Percentiles rank a stretch among this genome's conserved stretches.
These are phyloP conservation scores for Symbiotaphrina buchneri DNA, from an alignment of 495 filamentous ascomycete genomes.

Conservation along the genomic window DNA sequence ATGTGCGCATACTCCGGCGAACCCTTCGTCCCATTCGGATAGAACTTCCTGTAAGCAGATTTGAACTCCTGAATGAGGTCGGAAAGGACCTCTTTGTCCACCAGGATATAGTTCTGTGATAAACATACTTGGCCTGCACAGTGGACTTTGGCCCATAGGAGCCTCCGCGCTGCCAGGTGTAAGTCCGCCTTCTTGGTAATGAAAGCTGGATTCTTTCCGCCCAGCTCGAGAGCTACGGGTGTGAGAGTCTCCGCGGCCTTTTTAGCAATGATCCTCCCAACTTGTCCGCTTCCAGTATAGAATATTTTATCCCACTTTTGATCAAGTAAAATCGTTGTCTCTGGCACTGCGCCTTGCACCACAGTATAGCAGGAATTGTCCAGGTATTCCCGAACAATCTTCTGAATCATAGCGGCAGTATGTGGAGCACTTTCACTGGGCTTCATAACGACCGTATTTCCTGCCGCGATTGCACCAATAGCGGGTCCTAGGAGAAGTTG, in stretches of 20 bases:
- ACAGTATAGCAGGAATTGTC: conserved; percentile 58
- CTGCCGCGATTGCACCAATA: conserved; percentile 77
- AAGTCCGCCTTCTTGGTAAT: conserved; percentile 64
- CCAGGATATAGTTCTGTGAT: conserved; percentile 68
- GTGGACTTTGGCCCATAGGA: conserved; percentile 69
- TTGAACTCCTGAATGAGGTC: conserved; percentile 57
- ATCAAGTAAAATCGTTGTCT: conserved; percentile 61
- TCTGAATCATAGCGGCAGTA: conserved; percentile 56
- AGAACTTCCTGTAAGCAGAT: conserved; percentile 52
- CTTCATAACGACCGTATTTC: conserved; percentile 76
- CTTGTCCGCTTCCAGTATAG: conserved; percentile 61
- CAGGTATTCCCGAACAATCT: conserved; percentile 46
- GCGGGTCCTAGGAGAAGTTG: conserved; percentile 57
- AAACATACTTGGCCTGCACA: conserved; percentile 84
- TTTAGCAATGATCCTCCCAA: conserved; percentile 74
- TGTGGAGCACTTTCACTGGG: conserved; percentile 63
- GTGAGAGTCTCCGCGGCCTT: conserved; percentile 85
- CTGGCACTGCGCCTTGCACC: conserved; percentile 58
- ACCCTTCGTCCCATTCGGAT: conserved; percentile 54
- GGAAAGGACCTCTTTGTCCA: conserved; percentile 49
- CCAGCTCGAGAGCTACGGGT: conserved; percentile 72
- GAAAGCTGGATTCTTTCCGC: conserved; percentile 79
- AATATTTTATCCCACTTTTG: conserved; percentile 96
- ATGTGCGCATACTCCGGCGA: conserved; percentile 60
- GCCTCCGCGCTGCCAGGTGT: conserved; percentile 55